A percentile compares a stretch with the other conserved stretches of the same genome.
phyloP scores from a whole-genome alignment of 345 rosid species.

The Camelina neglecta region DNA sequence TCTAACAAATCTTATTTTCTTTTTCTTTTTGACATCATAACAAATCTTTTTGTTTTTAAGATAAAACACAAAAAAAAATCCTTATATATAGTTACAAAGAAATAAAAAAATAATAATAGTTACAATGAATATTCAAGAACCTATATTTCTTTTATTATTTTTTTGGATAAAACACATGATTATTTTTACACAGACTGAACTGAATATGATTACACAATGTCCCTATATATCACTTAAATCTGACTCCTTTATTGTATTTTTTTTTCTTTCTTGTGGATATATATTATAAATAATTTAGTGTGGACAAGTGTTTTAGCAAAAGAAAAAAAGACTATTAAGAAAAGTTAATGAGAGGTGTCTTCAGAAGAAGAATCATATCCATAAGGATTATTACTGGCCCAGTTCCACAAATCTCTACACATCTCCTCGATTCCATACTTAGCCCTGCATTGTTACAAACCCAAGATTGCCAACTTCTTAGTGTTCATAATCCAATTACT shows the following conservation, averaged over 20 bases:
- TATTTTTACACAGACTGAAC: neutral
- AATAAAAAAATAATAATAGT: neutral
- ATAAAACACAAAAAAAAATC: neutral
- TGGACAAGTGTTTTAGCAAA: constrained; percentile 8
- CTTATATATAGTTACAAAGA: no score
- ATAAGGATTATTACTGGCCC: constrained; percentile 94
- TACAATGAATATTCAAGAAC: neutral
- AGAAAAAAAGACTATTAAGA: neutral
- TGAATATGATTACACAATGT: neutral
- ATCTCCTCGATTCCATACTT: constrained; percentile 82
- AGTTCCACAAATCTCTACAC: constrained; percentile 96
- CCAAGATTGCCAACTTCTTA: neutral
- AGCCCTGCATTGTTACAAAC: constrained; percentile 58
- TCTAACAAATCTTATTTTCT: neutral
- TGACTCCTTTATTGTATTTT: neutral
- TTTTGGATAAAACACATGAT: neutral
- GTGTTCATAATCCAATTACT: neutral
- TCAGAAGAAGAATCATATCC: constrained; percentile 66
- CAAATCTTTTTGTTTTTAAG: no score
- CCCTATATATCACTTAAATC: constrained; percentile 12
- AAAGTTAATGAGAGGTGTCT: constrained; percentile 9
- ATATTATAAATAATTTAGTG: neutral
- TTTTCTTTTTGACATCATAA: neutral
- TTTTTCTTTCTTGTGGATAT: constrained; percentile 2
- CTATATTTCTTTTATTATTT: neutral